Base-by-base conservation (phyloP, 495 filamentous ascomycete genomes). In the Hypoxylon rickii region DNA sequence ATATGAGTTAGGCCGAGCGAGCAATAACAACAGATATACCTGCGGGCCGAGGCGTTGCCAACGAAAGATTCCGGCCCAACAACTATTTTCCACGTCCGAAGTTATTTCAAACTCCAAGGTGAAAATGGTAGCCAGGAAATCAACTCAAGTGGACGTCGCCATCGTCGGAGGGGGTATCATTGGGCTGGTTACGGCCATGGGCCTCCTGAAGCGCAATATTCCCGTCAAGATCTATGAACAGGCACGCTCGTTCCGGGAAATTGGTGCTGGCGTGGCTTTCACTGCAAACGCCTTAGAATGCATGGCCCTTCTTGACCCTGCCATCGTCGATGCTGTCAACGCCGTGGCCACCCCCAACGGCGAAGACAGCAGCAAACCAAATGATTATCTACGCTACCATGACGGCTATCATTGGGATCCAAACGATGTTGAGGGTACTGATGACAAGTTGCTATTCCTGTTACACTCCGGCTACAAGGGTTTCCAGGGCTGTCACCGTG, bases 261-360 rank as follows among this genome's bases (percentile, higher is more conserved):
- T 73, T 18, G 77, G 77, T 10, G 75, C 75, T 6, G 77, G 76
- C 7, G 61, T 80, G 15, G 76, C 67, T 10, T 80, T 80, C 65
- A 77, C 72, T 0, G 42, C 61, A 24, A 70, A 69, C 20, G 68
- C 75, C 0, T 41, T 52, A 3, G 24, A 58, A 50, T 70, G 68
- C 51, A 73, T 56, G 53, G 13, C 24, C 0, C 19, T 43, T 10
- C 31, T 56, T 0, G 29, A 41, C 39, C 31, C 53, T 1, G 39
- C 19, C 2, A 37, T 47, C 8, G 37, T 18, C 3, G 41, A 26
- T 11, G 20, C 63, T 36, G 55, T 54, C 43, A 32, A 51, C 1
- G 46, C 50, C 2, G 26, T 65, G 37, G 51, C 58, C 0, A 46
- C 44, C 16, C 19, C 29, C 8, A 32, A 46, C 18, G 44, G 18